Conservation (phyloP, 768 basidiomycete genomes). For the Lactarius psammicola region DNA sequence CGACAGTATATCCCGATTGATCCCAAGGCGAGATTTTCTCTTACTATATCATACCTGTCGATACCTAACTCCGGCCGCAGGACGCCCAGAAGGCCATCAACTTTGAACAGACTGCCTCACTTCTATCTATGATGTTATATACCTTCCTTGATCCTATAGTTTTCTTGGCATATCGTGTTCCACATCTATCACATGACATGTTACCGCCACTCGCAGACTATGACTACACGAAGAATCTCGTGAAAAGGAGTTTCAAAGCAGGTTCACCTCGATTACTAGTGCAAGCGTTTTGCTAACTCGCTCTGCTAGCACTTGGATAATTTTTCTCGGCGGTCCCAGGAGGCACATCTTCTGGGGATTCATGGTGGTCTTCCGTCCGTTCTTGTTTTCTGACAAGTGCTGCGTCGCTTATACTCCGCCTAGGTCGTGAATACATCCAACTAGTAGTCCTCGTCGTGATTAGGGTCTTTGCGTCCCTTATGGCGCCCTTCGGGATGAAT, state of each 20-base stretch:
- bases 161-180: too few relatives aligned
- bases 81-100: too few relatives aligned
- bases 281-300: background rate
- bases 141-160: too few relatives aligned
- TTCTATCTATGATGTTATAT: too few relatives aligned
- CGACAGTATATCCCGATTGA: too few relatives aligned
- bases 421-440: conserved; percentile 24
- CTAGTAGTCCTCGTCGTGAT: conserved; percentile 17
- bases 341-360: conserved; percentile 33
- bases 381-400: background rate
- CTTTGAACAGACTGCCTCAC: too few relatives aligned
- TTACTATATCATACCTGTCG: too few relatives aligned
- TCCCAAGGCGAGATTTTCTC: too few relatives aligned
- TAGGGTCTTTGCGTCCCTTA: conserved; percentile 29
- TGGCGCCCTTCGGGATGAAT: conserved; percentile 36
- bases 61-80: too few relatives aligned
- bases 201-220: conserved; percentile 50
- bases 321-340: too few relatives aligned
- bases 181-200: too few relatives aligned
- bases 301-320: conserved; percentile 33
- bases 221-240: conserved; percentile 38
- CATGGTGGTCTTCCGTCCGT: conserved; percentile 31
- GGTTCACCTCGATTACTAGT: conserved; percentile 13
- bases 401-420: background rate
- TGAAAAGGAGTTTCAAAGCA: conserved; percentile 37